Evolutionary conservation across 768 basidiomycete genomes (phyloP), one percentile per base, ranked within the genome.

Genomic region (Brasilioporus rufonigricans): DNA sequence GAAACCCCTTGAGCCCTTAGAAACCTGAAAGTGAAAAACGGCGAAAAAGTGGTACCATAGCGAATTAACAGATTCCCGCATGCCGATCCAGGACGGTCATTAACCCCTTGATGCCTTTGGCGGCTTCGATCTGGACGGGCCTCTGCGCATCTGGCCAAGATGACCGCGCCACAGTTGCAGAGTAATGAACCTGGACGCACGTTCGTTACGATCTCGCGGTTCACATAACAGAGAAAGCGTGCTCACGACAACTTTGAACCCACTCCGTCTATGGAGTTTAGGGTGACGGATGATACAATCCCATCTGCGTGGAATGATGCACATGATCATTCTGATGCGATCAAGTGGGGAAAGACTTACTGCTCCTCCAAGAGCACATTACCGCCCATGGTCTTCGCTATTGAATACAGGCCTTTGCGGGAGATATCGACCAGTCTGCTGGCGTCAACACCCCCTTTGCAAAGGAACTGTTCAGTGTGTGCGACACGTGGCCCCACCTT

Each of bases 1-100:
- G 47, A 62, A 61, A 54, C 43, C 60, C 64, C 45, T 50, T 45
- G 44, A 54, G 10, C 32, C 61, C 58, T 44, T 29, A n/a, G 40
- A 59, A 61, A 50, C 60, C 61, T 56, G 29, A 52, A 56, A 55
- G 33, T 39, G 33, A 32, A 45, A 40, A 38, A 24, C 16, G 18
- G 2, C 21, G 26, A 36, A 18, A 52, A 40, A 27, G 31, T 32
- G 24, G 33, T 5, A 44, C 32, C 21, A 43, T 9, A 35, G n/a
- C 7, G 38, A 39, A 57, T 56, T 43, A 70, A 41, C 63, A 69
- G 48, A 63, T 35, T 26, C 67, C 65, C 35, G 61, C 64, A 5
- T 72, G 60, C 23, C 74, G 70, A 48, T 73, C 59, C 50, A 73
- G 10, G 39, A 74, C 64, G 36, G 74, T 74, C 73, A 74, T 74